Evolutionary conservation across 129 eudicot species (phyloP), one percentile per base, ranked within the genome.

Genomic region (Chrysanthemum lavandulifolium): DNA sequence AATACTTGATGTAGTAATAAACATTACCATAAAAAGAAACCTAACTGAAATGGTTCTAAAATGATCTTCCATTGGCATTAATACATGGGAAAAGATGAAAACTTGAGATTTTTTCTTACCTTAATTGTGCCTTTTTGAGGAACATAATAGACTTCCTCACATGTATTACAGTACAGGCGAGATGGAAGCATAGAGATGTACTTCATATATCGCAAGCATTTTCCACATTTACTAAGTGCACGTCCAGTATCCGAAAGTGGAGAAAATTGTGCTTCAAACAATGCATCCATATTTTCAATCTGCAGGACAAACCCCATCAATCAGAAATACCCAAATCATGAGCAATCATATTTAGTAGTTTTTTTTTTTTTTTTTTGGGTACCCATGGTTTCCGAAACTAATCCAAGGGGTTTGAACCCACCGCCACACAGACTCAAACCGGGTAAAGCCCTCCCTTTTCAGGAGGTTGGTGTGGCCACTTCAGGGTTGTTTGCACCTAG

Each of bases 251-350:
- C 96, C 7, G 98, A 87, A 54, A 92, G 96, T 9, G 94, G 91
- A 82, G 98, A 89, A 82, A 92, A 92, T 63, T 92, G 96, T 3
- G 96, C 96, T 92, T 92, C 98, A 82, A 92, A 92, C 60, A 92
- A 61, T n/a, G 96, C 91, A 71, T 92, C 98, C 98, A 92, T 92
- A 76, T 87, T 84, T 60, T 87, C 95, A 53, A 92, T 87, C 96
- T 92, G 83, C 78, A 83, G 40, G 74, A 82, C 69, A 59, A 29
- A 54, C 36, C 54, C 18, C 74, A 73, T 65, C 13, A 66, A 56
- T 40, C 52, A 65, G 12, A 8, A 65, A 65, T 65, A 64, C 6
- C 29, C 19, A 71, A 19, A 43, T 33, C 8, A 63, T 33, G 57
- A 67, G 5, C 61, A 29, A 18, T 48, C 56, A 63, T 12, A 47